phyloP scores from a whole-genome alignment of 768 basidiomycete species.

The Amanita jacksonii region DNA sequence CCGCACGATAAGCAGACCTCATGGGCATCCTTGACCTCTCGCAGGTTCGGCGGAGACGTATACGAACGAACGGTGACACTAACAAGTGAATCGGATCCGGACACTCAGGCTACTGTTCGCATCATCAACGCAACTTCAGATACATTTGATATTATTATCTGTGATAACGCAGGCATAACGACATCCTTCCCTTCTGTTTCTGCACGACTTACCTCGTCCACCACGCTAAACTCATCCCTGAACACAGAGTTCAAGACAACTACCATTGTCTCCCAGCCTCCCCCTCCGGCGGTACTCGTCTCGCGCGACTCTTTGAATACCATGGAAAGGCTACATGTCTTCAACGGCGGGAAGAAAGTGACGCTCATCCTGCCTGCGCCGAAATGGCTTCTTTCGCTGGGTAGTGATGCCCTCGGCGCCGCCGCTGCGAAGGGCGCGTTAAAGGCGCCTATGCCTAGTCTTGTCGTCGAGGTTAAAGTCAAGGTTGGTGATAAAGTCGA shows the following conservation, averaged over 20 bases:
- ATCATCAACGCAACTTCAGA: constrained; percentile 29
- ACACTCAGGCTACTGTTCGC: constrained; percentile 31
- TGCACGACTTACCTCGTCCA: constrained; percentile 46
- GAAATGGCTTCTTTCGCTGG: constrained; percentile 58
- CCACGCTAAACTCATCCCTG: constrained; percentile 45
- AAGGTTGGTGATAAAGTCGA: constrained; percentile 68
- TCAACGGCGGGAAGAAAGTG: constrained; percentile 52
- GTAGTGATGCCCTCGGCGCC: constrained; percentile 44
- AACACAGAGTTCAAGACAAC: constrained; percentile 38
- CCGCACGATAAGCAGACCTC: constrained; percentile 28
- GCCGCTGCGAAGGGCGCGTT: constrained; percentile 37
- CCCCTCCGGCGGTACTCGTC: constrained; percentile 41
- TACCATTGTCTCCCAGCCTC: constrained; percentile 69
- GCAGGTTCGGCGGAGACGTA: constrained; percentile 70
- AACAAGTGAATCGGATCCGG: constrained; percentile 42
- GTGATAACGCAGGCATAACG: constrained; percentile 20
- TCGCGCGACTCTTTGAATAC: constrained; percentile 40
- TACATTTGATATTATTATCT: constrained; percentile 46
- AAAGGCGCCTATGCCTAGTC: constrained; percentile 87
- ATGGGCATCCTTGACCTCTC: constrained; percentile 62
- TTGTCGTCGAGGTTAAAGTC: constrained; percentile 84
- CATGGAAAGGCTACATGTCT: constrained; percentile 72
- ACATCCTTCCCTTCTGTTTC: constrained; percentile 39
- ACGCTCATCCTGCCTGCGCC: constrained; percentile 62
- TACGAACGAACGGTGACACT: constrained; percentile 54